Evolutionary conservation across 331 rosid genomes (phyloP), one percentile per base, ranked within the genome.

Genomic region (Prunus yedoensis): DNA sequence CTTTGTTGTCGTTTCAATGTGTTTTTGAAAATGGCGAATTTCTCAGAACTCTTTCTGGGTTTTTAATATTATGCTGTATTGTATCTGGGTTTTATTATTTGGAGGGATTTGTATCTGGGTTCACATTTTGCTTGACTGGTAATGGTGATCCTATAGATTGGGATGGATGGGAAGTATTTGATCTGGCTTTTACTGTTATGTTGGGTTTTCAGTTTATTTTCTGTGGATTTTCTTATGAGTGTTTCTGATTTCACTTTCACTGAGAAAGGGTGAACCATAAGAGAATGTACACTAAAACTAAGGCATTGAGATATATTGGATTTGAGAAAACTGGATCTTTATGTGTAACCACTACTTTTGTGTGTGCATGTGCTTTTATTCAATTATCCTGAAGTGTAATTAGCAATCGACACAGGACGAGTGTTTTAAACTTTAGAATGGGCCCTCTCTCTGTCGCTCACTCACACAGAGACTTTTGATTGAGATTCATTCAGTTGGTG

Each of bases 141-240:
- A 54, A 58, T 68, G 52, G 23, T 68, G 68, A 49, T 60, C 74
- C 69, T 66, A 21, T 32, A 70, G 68, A 11, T 68, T 62, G 50
- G 76, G 43, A 25, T 53, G 32, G 8, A 21, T 7, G 25, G 16
- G 74, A 65, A 47, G 63, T 27, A 56, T 78, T 79, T 77, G 81
- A 80, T 75, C 79, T 56, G 76, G 75, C 30, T 58, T 71, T 56
- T 25, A 50, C 1, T 30, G 71, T 51, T 41, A 14, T 64, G 21
- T 57, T 3, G 65, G 51, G 71, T 25, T 4, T 41, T 25, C 1
- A 16, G 7, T 70, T 53, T 32, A 56, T 59, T 54, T 53, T 49
- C 23, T 46, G 25, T 59, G 52, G 59, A 13, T 56, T 21, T 63
- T 54, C 4, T 43, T n/a, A 16, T 17, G 49, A 51, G 28, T 32